Conservation (phyloP, 2,329 filamentous ascomycete genomes). For the Dactylellina leptospora region DNA sequence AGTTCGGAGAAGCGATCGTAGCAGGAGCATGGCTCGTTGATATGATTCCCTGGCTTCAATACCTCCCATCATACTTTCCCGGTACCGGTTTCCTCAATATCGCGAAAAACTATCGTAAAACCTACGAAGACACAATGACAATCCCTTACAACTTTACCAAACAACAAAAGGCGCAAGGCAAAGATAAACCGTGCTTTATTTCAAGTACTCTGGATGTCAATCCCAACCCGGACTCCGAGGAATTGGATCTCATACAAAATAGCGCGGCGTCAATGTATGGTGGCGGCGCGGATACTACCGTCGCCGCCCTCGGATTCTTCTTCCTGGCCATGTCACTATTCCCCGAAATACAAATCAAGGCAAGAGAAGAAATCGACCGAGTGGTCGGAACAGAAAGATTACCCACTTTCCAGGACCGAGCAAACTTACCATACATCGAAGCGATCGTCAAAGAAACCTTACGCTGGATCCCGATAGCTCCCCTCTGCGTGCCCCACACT, state of each 20-base stretch:
- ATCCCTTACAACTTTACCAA: slow-evolving; percentile 60
- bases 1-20: slow-evolving; percentile 59
- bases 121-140: slow-evolving; percentile 51
- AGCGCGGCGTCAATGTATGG: slow-evolving; percentile 62
- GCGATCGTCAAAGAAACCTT: slow-evolving; percentile 69
- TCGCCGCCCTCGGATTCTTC: slow-evolving; percentile 60
- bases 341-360: slow-evolving; percentile 66
- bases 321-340: slow-evolving; percentile 64
- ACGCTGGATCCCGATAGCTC: slow-evolving; percentile 69
- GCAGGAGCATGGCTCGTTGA: slow-evolving; percentile 61
- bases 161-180: slow-evolving; percentile 59
- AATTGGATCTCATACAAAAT: slow-evolving; percentile 61
- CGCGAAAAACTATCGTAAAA: slow-evolving; percentile 52
- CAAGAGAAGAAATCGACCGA: slow-evolving; percentile 68
- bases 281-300: slow-evolving; percentile 63
- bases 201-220: slow-evolving; percentile 64
- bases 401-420: slow-evolving; percentile 65
- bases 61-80: slow-evolving; percentile 58
- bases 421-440: slow-evolving; percentile 65
- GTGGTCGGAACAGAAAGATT: slow-evolving; percentile 67
- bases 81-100: slow-evolving; percentile 55
- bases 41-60: slow-evolving; percentile 58
- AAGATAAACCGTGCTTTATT: slow-evolving; percentile 59
- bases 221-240: slow-evolving; percentile 61
- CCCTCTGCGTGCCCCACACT: slow-evolving; percentile 65